Conservation (phyloP, 768 basidiomycete species). For the Tylopilus balloui region DNA sequence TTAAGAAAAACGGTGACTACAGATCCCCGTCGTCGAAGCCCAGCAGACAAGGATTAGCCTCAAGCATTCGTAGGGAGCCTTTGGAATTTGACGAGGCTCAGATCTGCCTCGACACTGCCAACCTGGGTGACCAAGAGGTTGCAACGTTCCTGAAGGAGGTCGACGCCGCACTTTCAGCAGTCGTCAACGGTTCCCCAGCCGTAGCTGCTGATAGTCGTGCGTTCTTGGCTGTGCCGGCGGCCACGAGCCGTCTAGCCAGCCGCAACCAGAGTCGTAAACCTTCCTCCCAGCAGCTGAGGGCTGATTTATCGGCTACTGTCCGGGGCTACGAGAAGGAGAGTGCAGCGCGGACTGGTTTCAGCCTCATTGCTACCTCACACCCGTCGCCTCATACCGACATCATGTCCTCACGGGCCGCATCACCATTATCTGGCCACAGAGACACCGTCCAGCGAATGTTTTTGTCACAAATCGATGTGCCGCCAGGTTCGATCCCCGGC, state of each 20-base stretch:
- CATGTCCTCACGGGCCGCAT: constrained; percentile 21
- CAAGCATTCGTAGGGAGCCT: constrained; percentile 29
- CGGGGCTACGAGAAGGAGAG: constrained; percentile 25
- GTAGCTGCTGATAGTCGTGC: constrained; percentile 30
- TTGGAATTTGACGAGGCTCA: constrained; percentile 29
- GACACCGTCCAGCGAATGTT: constrained; percentile 19
- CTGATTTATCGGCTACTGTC: constrained; percentile 28
- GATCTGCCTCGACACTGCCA: constrained; percentile 31
- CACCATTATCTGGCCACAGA: constrained; percentile 19
- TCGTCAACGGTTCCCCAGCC: constrained; percentile 24
- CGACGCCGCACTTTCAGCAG: constrained; percentile 26
- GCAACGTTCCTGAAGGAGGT: constrained; percentile 31
- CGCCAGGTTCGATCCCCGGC: constrained; percentile 10
- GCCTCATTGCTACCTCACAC: constrained; percentile 30
- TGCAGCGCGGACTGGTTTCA: constrained; percentile 25
- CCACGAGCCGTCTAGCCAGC: constrained; percentile 23
- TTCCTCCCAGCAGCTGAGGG: constrained; percentile 29
- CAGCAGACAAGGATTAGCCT: constrained; percentile 24
- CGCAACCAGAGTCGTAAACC: constrained; percentile 29
- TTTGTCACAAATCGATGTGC: constrained; percentile 17
- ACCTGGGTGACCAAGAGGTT: constrained; percentile 28
- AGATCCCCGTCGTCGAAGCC: constrained; percentile 21
- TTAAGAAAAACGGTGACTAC: constrained; percentile 21
- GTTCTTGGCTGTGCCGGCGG: constrained; percentile 26
- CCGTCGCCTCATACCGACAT: constrained; percentile 21